Base-by-base conservation (phyloP, 2,329 filamentous ascomycete species). In the Arachnomyces sp. region DNA sequence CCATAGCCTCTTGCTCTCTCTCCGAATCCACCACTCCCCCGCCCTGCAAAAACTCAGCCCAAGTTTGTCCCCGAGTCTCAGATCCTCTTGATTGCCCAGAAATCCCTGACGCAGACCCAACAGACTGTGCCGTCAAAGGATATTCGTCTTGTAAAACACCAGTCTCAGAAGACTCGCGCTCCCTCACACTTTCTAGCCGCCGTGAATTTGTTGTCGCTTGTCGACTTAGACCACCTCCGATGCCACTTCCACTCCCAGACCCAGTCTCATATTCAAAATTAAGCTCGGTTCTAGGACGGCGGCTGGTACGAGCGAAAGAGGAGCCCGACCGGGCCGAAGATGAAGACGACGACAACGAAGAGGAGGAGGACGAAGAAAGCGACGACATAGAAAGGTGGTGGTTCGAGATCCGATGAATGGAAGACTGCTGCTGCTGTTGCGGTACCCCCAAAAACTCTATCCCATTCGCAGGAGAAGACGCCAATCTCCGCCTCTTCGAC, bases 401-500 rank as follows among this genome's bases (percentile, higher is more conserved):
- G 5, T 5, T 25, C 21, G 21, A 25, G 9, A 9, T 5, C 21
- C 9, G 21, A 9, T 25, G 9, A 25, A 25, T 5, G 21, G 5
- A 25, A 25, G 21, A 9, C 21, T 25, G 21, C 21, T 25, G 17
- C 36, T 35, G 39, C 34, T 15, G 21, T 25, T 25, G 21, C 17
- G 28, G 33, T 9, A 39, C 39, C 21, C 21, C 9, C 16, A 44
- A 12, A 15, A 30, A 25, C 13, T 31, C 13, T 12, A 40, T 46
- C 46, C 41, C 44, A 46, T 44, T 38, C 33, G 40, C 33, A 40
- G 47, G 43, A 50, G 54, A 52, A 43, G 55, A 58, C 49, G 52
- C 51, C 52, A 59, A 50, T 52, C 57, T 60, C 57, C 57, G 54
- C 46, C 55, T 52, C 46, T 55, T 54, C 29, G 47, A 50, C 44